Percentiles rank a stretch among this genome's conserved stretches.
Conservation (phyloP, 2,329 filamentous ascomycete species). For the Stylonectria norvegica region DNA sequence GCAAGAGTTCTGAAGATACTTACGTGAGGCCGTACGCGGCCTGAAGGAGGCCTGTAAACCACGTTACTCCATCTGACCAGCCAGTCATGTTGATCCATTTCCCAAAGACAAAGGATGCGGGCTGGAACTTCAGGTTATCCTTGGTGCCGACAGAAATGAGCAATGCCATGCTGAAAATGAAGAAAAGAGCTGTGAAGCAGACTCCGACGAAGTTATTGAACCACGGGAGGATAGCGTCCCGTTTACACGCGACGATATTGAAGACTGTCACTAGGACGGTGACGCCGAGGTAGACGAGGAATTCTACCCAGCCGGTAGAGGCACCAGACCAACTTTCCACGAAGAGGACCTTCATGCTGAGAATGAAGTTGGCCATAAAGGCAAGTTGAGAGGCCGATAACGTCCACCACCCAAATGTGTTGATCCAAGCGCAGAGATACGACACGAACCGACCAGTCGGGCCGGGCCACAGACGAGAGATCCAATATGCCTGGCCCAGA, state of each 20-base stretch:
- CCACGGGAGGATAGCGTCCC: conserved; percentile 37
- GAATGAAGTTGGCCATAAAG: conserved; percentile 56
- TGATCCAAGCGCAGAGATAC: conserved; percentile 59
- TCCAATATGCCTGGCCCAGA: conserved; percentile 58
- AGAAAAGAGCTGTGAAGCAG: conserved; percentile 50
- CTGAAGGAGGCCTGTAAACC: conserved; percentile 56
- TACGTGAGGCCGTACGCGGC: conserved; percentile 48
- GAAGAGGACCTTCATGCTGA: conserved; percentile 56
- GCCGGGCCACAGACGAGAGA: conserved; percentile 35
- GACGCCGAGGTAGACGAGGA: conserved; percentile 52
- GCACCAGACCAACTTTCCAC: conserved; percentile 44
- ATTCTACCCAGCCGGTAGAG: conserved; percentile 49
- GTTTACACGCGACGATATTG: conserved; percentile 50
- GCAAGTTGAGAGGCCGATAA: conserved; percentile 53
- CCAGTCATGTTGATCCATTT: conserved; percentile 44
- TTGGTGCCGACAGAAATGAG: conserved; percentile 50
- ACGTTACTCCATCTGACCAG: conserved; percentile 55
- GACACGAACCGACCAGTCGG: conserved; percentile 46
- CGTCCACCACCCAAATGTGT: conserved; percentile 58
- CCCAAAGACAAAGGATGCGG: conserved; percentile 50
- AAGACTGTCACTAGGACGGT: conserved; percentile 46
- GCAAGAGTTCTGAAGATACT: too few species aligned
- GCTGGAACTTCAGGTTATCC: conserved; percentile 42
- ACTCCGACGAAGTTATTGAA: conserved; percentile 57
- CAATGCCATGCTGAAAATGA: conserved; percentile 49